phyloP scores from a whole-genome alignment of 164 flowering plant species.

The Magnolia officinalis region DNA sequence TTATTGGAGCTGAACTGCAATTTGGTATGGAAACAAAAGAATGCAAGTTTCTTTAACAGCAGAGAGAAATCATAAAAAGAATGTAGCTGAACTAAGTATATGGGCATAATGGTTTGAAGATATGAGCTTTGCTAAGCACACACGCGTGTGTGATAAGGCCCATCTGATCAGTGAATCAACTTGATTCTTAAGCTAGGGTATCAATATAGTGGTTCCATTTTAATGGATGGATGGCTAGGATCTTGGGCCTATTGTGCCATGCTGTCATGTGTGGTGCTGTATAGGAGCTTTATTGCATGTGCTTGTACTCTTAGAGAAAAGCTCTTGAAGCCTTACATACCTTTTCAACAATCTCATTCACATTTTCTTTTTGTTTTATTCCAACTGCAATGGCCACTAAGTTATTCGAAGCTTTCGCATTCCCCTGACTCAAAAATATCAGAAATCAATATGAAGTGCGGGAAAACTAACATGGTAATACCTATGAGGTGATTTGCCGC shows the following conservation, averaged over 20 bases:
- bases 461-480: not conserved
- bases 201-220: too few species aligned
- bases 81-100: not conserved
- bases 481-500: not conserved
- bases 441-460: not conserved
- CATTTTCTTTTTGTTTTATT: constrained; percentile 64
- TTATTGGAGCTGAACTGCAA: constrained; percentile 63
- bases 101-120: not conserved
- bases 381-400: constrained; percentile 85
- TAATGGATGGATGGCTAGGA: too few species aligned
- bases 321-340: constrained; percentile 21
- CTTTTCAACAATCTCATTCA: constrained; percentile 64
- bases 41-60: not conserved
- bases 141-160: too few species aligned
- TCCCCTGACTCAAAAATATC: constrained; percentile 24
- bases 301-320: too few species aligned
- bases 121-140: too few species aligned
- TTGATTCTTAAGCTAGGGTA: too few species aligned
- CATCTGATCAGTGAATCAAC: too few species aligned
- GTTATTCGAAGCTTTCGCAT: constrained; percentile 35
- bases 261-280: too few species aligned
- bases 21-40: not conserved
- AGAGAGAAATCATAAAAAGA: not conserved
- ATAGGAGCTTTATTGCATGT: too few species aligned
- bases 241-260: too few species aligned